These are phyloP conservation scores for Pseudogymnoascus sp. DNA, from an alignment of 2,329 filamentous ascomycete genomes.

Conservation along the genomic window DNA sequence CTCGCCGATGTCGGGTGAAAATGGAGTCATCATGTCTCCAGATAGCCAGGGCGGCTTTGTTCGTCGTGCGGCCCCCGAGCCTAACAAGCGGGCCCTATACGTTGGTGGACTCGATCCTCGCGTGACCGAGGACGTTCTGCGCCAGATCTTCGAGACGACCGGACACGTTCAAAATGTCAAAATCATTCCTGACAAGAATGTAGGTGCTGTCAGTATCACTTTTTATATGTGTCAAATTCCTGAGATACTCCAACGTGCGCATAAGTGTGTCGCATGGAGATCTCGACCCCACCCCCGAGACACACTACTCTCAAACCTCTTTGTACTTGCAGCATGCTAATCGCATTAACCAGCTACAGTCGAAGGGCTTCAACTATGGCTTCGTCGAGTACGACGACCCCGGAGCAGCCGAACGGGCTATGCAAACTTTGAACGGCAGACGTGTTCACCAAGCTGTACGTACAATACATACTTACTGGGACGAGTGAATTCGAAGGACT, in stretches of 20 bases:
- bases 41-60: conserved; percentile 72
- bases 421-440: conserved; percentile 93
- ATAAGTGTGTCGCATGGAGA: conserved; percentile 19
- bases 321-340: conserved; percentile 22
- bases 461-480: conserved; percentile 15
- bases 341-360: conserved; percentile 45
- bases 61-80: conserved; percentile 88
- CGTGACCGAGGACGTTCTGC: conserved; percentile 91
- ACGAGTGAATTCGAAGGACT: conserved; percentile 19
- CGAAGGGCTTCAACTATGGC: conserved; percentile 97
- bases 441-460: conserved; percentile 90
- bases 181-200: conserved; percentile 99
- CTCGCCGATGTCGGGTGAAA: conserved; percentile 69
- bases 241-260: conserved; percentile 18
- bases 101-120: conserved; percentile 90
- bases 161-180: conserved; percentile 98
- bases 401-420: conserved; percentile 88
- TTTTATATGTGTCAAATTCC: conserved; percentile 22
- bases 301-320: conserved; percentile 11
- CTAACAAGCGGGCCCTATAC: conserved; percentile 96
- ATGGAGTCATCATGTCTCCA: conserved; percentile 70
- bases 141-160: conserved; percentile 97
- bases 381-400: conserved; percentile 99
- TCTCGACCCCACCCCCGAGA: conserved; percentile 25
- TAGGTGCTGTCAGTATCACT: conserved; percentile 49